phyloP scores from a whole-genome alignment of 176 grass and related monocot species.

The Typha latifolia region DNA sequence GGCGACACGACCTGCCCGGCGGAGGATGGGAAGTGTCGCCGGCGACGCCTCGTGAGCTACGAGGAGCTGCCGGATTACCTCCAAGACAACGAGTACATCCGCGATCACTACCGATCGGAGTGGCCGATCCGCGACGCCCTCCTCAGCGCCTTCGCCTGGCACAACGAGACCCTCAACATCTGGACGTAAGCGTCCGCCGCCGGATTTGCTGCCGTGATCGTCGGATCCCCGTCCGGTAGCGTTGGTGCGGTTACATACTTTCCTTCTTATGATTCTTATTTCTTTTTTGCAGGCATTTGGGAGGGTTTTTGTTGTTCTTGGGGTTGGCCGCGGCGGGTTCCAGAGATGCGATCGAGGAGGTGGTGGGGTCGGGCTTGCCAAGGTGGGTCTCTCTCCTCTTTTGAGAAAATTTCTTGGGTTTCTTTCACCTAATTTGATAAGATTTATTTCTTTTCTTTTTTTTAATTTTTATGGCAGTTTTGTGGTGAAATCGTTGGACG shows the following conservation, averaged over 20 bases:
- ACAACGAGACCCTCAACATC: constrained; percentile 99
- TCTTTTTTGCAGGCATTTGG: constrained; percentile 55
- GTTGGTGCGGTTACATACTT: neutral
- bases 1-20: neutral
- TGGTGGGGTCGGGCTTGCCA: constrained; percentile 25
- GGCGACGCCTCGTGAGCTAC: constrained; percentile 53
- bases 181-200: constrained; percentile 51
- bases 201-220: neutral
- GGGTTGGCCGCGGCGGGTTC: constrained; percentile 47
- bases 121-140: constrained; percentile 77
- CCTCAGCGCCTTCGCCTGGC: constrained; percentile 95
- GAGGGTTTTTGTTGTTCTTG: constrained; percentile 77
- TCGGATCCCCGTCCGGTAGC: neutral
- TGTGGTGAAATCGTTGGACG: constrained; percentile 44
- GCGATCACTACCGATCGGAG: constrained; percentile 66
- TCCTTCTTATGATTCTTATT: neutral
- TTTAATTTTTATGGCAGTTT: constrained; percentile 26
- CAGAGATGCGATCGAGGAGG: constrained; percentile 32
- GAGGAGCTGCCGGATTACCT: constrained; percentile 90
- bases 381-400: constrained; percentile 6
- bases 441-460: neutral
- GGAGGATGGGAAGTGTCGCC: constrained; percentile 1
- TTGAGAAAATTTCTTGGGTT: neutral
- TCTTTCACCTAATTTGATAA: too few relatives aligned
- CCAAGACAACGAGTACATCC: constrained; percentile 93